Conservation (phyloP, 202 grass and related monocot genomes). For the Musa balbisiana region DNA sequence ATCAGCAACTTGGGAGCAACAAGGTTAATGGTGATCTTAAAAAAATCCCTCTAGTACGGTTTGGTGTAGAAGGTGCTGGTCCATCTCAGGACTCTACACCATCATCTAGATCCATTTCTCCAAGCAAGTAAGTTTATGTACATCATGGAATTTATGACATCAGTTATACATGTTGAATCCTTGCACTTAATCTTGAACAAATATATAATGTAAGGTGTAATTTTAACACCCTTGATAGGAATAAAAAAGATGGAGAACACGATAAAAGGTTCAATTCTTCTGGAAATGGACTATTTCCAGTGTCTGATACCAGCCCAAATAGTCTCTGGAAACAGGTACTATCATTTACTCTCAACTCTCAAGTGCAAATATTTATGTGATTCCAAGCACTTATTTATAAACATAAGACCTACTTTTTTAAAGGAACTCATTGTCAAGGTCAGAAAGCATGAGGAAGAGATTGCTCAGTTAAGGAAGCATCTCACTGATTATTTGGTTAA, state of each 20-base stretch:
- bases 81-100: constrained; percentile 66
- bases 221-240: constrained; percentile 32
- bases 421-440: constrained; percentile 72
- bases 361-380: not conserved
- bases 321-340: constrained; percentile 71
- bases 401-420: not conserved
- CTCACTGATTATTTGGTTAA: constrained; percentile 68
- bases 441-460: constrained; percentile 77
- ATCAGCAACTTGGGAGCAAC: constrained; percentile 28
- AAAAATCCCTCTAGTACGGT: constrained; percentile 26
- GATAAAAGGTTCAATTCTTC: constrained; percentile 48
- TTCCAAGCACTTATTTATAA: constrained; percentile 23
- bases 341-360: constrained; percentile 6
- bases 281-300: constrained; percentile 38
- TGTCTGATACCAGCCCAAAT: constrained; percentile 49
- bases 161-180: not conserved
- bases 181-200: not conserved
- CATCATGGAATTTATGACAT: not conserved
- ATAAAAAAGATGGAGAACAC: constrained; percentile 56
- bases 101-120: constrained; percentile 76
- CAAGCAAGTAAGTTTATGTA: constrained; percentile 42
- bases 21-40: constrained; percentile 41
- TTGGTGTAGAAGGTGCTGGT: constrained; percentile 33
- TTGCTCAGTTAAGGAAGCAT: constrained; percentile 70
- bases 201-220: constrained; percentile 6